Percentiles rank a stretch among this genome's conserved stretches.
These are phyloP conservation scores for Nicotiana paniculata DNA, from an alignment of 257 asterid genomes.

Conservation along the genomic window DNA sequence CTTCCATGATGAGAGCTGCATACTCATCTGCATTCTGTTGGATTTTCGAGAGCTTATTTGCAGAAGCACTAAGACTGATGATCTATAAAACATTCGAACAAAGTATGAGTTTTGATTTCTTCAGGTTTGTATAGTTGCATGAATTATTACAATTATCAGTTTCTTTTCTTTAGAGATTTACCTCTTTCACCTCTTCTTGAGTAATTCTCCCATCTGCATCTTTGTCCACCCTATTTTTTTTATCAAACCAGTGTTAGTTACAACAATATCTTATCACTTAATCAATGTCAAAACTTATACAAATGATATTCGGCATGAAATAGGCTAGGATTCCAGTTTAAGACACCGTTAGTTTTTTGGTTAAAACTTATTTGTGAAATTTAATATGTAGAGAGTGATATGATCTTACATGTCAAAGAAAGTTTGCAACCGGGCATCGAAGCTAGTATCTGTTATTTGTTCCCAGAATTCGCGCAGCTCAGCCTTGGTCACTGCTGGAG, in stretches of 20 bases:
- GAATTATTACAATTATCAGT: neutral
- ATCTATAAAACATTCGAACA: neutral
- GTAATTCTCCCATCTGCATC: conserved; percentile 30
- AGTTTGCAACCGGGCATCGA: conserved; percentile 21
- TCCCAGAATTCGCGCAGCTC: conserved; percentile 20
- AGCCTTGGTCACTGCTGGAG: neutral
- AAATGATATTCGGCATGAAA: neutral
- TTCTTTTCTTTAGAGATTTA: neutral
- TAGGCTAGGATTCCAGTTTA: neutral
- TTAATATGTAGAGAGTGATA: neutral
- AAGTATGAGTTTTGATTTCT: neutral
- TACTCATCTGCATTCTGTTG: conserved; percentile 16
- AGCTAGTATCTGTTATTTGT: conserved; percentile 14
- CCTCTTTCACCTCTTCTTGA: conserved; percentile 22
- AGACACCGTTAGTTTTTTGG: neutral
- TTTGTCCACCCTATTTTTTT: conserved; percentile 15
- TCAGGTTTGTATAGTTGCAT: neutral
- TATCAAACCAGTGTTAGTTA: neutral
- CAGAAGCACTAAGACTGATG: conserved; percentile 9
- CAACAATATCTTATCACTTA: neutral
- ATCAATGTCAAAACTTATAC: neutral
- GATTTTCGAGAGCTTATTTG: conserved; percentile 16
- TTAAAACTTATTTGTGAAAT: neutral
- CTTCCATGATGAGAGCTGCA: conserved; percentile 22
- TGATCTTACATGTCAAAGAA: conserved; percentile 21